Evolutionary conservation across 305 asterid genomes (phyloP).

Genomic region (Salvia sclarea): DNA sequence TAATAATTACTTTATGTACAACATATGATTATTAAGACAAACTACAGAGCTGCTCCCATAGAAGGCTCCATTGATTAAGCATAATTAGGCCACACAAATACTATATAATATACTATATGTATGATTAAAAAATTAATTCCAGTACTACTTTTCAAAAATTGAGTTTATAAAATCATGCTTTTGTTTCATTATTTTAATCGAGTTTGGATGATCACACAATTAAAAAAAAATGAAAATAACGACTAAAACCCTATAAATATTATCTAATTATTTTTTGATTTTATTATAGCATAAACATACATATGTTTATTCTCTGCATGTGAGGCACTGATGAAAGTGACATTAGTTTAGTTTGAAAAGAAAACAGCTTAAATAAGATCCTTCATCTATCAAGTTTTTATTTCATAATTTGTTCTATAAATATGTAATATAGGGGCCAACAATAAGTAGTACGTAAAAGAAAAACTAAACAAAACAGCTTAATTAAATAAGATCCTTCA

Average conservation of each 20-base stretch:
- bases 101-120: neutral
- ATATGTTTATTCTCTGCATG: neutral
- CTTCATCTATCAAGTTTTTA: no score
- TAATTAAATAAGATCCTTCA: no score
- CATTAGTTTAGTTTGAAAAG: no score
- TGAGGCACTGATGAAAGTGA: neutral
- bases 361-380: no score
- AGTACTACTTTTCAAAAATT: neutral
- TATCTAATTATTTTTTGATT: neutral
- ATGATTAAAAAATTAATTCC: neutral
- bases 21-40: conserved; percentile 38
- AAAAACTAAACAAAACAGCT: no score
- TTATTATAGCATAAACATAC: neutral
- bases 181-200: neutral
- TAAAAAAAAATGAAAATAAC: neutral
- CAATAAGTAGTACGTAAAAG: no score
- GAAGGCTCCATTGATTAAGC: conserved; percentile 39
- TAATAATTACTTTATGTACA: conserved; percentile 36
- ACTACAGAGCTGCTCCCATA: conserved; percentile 30
- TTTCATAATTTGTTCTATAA: no score
- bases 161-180: neutral
- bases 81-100: conserved; percentile 21
- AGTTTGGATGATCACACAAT: neutral
- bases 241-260: neutral
- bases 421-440: neutral